phyloP scores from a whole-genome alignment of 225 moss, liverwort and hornwort species.

The Neckera pumila region DNA sequence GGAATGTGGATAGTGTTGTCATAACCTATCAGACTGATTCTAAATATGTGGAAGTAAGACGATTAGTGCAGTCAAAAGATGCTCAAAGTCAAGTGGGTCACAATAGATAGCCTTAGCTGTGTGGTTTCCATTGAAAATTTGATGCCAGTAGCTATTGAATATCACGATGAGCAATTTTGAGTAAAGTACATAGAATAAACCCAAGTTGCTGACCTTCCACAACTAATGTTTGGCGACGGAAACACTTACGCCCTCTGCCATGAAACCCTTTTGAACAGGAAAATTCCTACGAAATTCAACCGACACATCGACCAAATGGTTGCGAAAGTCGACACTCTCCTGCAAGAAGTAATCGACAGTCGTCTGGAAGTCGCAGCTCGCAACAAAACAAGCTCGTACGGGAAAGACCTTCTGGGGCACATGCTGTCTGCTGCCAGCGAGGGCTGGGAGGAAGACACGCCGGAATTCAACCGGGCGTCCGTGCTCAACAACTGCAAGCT shows the following conservation, averaged over 20 bases:
- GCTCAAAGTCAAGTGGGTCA: neutral
- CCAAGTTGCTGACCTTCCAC: neutral
- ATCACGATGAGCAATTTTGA: neutral
- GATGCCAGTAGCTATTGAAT: neutral
- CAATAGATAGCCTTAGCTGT: no score
- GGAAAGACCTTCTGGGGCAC: conserved; percentile 16
- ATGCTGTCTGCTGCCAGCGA: conserved; percentile 21
- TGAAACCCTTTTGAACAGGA: neutral
- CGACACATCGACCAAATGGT: neutral
- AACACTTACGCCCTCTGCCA: neutral
- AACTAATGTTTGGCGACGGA: neutral
- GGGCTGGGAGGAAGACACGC: neutral
- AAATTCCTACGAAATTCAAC: neutral
- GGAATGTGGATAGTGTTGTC: neutral
- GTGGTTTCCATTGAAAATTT: neutral
- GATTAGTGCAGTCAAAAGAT: neutral
- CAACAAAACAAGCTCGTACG: neutral
- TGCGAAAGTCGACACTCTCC: neutral
- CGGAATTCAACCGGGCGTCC: conserved; percentile 8
- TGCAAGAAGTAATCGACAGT: neutral
- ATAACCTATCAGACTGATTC: neutral
- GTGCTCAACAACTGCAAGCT: conserved; percentile 28
- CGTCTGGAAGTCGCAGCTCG: neutral
- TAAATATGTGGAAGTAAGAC: neutral
- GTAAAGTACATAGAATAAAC: no score